phyloP scores from a whole-genome alignment of 2,329 filamentous ascomycete genomes.

The Aspergillus fructus region DNA sequence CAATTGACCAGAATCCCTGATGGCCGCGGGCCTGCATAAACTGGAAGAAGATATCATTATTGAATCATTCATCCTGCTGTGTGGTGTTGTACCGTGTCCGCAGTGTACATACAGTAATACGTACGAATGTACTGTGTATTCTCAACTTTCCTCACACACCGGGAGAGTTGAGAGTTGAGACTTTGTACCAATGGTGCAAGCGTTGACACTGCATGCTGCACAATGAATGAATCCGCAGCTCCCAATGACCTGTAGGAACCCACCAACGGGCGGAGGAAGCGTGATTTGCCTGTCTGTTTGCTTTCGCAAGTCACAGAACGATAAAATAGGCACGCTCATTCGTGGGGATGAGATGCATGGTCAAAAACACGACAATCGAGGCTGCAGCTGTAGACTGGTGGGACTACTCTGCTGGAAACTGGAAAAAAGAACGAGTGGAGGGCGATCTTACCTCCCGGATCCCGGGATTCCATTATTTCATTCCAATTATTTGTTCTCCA shows the following conservation, averaged over 20 bases:
- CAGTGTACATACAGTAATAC: neutral
- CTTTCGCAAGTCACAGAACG: neutral
- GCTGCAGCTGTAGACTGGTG: neutral
- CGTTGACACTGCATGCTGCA: slow-evolving; percentile 2
- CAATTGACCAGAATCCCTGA: slow-evolving; percentile 1
- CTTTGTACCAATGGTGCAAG: neutral
- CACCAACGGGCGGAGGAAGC: neutral
- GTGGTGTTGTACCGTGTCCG: neutral
- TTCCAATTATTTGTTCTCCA: neutral
- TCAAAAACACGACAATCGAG: neutral
- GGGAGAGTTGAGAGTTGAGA: neutral
- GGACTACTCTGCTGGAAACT: neutral
- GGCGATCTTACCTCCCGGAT: neutral
- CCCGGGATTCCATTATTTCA: neutral
- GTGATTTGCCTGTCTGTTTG: slow-evolving; percentile 6
- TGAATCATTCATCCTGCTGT: neutral
- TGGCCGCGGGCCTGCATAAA: neutral
- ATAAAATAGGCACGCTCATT: neutral
- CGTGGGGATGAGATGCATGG: slow-evolving; percentile 1
- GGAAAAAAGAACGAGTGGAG: neutral
- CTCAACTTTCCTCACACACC: neutral
- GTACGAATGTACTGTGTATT: neutral
- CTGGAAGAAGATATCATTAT: neutral
- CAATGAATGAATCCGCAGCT: slow-evolving; percentile 1
- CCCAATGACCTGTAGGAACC: slow-evolving; percentile 2